Evolutionary conservation across 495 filamentous ascomycete species (phyloP).

Genomic region (Tricharina praecox): DNA sequence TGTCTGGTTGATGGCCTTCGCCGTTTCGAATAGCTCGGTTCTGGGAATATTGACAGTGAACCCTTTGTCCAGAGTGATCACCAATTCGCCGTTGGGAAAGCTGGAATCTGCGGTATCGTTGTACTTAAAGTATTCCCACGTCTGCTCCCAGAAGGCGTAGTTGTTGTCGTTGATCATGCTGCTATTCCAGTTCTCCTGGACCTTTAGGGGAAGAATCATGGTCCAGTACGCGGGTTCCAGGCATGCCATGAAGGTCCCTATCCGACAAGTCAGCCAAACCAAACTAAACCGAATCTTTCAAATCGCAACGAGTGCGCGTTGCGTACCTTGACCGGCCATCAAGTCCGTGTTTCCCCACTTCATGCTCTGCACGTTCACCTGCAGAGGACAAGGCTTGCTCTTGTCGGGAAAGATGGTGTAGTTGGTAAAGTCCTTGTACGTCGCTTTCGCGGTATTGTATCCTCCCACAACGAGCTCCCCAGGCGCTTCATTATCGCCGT

Average conservation of each 20-base stretch:
- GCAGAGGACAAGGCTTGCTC: conserved; percentile 18
- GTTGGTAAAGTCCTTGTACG: conserved; percentile 8
- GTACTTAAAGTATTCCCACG: conserved; percentile 20
- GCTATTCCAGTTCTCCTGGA: conserved; percentile 22
- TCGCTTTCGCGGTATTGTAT: conserved; percentile 17
- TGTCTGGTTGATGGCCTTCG: not conserved
- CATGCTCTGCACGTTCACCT: conserved; percentile 14
- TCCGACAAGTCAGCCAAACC: not conserved
- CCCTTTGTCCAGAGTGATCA: conserved; percentile 11
- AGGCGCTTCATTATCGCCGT: not conserved
- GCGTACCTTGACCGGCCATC: conserved; percentile 14
- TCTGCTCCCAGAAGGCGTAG: conserved; percentile 9
- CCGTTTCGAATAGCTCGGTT: not conserved
- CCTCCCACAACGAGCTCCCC: conserved; percentile 22
- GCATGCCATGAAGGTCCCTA: conserved; percentile 21
- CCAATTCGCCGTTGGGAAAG: conserved; percentile 14
- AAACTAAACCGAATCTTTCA: not conserved
- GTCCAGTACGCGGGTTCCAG: conserved; percentile 25
- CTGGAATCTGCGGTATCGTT: conserved; percentile 7
- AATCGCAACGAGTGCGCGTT: not conserved
- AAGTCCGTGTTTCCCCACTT: conserved; percentile 16
- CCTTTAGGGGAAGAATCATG: conserved; percentile 15
- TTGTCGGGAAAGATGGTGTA: conserved; percentile 19
- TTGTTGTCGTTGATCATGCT: conserved; percentile 12
- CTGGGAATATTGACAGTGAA: conserved; percentile 14